Evolutionary conservation across 225 moss, liverwort and hornwort genomes (phyloP), one percentile per base, ranked within the genome.

Genomic region (Marchantia paleacea): DNA sequence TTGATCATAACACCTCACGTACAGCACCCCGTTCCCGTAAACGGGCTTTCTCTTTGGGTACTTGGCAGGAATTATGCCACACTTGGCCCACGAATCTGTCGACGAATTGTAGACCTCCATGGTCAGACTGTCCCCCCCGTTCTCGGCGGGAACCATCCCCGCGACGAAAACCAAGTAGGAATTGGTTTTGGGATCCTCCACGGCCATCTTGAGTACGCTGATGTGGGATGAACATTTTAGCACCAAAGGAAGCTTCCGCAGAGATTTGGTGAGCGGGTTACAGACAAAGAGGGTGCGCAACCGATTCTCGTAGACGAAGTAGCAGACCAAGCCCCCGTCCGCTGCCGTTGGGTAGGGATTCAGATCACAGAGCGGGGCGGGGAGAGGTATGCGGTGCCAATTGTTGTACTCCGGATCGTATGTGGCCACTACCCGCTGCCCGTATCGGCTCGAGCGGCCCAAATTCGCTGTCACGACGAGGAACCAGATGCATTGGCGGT

Each of bases 101-200:
- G 79, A 63, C 0, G 91, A 91, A 75, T 91, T 83, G 68, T 91
- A 91, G 20, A 89, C 86, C 84, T 91, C 89, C 81, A 89, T 86
- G 78, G 80, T 88, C 73, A 89, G 58, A 48, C 76, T 86, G 78
- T 84, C 87, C 9, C 73, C 77, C 6, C 83, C 86, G 29, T 48
- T 77, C 58, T 85, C 85, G 6, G 78, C 75, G 6, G 79, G 86
- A 10, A 86, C 82, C 78, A 88, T 89, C 4, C 91, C 91, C 12
- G 89, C 91, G 18, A 91, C 91, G 51, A 91, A 89, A 19, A 91
- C 88, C 81, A 88, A 86, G 86, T 91, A 91, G 13, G 87, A 75
- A 18, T 78, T 89, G 14, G 83, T 87, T 2, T 75, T 75, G 0
- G 75, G 86, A 62, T 91, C 88, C 77, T 79, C 84, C 79, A 89